Evolutionary conservation across 345 rosid genomes (phyloP), one percentile per base, ranked within the genome.

Genomic region (Odontarrhena argentea): DNA sequence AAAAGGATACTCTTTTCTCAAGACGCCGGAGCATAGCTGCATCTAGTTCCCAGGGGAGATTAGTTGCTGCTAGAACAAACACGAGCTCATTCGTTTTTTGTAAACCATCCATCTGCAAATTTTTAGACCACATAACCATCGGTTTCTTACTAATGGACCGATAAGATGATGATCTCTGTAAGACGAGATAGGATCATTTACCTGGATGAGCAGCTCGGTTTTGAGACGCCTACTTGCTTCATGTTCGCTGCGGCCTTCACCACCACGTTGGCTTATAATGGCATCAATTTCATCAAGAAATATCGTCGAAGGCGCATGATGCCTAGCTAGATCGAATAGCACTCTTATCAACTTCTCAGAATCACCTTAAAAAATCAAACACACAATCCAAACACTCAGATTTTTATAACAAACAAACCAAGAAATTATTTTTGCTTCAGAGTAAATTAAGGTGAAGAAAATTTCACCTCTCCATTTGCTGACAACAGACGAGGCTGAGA

Each of bases 181-280:
- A 55, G 18, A 40, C 4, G 63, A 71, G 25, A 32, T 8, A 14
- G 11, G 50, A 28, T 55, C 62, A 65, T 69, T 48, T 71, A 88
- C 99, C 92, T 94, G 99, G 68, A 94, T 84, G 59, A 94, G 97
- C n/a, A 94, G 88, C 79, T 94, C 99, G 2, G 99, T 94, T 76
- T 94, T 94, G 84, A 94, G 80, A 59, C 99, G 96, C 77, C 99
- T 83, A 66, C 99, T 94, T 51, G 99, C 97, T 83, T 94, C 99
- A 75, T 94, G 99, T 77, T 94, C 99, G 77, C 96, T 90, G 13
- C 83, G 81, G 35, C 85, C 99, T 85, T 85, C 96, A 47, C 99
- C 99, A 54, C 99, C 99, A 61, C 97, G 96, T 48, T 91, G 97
- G 50, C 99, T 94, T 63, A 94, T 91, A 42, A 94, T 91, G 4